Percentiles rank a stretch among this genome's conserved stretches.
Conservation (phyloP, 257 asterid genomes). For the Solanum pennellii region DNA sequence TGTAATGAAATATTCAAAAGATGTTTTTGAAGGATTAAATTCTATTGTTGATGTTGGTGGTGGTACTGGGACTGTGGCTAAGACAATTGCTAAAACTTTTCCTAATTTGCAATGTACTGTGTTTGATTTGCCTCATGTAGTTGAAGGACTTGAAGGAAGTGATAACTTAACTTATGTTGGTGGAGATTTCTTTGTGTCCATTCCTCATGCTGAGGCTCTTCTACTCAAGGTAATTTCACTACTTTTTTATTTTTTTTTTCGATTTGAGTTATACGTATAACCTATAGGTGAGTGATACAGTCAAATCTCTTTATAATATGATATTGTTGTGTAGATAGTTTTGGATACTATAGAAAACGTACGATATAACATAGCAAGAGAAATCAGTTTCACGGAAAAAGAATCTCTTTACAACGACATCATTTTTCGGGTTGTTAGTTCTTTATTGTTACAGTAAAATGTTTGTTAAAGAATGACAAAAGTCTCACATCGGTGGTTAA, state of each 20-base stretch:
- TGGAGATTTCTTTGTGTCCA: constrained; percentile 13
- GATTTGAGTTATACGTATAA: too few species aligned
- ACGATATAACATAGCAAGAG: background rate
- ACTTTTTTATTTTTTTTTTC: too few species aligned
- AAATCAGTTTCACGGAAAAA: background rate
- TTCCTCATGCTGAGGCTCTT: constrained; percentile 16
- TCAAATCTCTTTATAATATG: too few species aligned
- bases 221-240: constrained; percentile 6
- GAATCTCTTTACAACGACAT: background rate
- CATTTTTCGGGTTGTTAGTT: background rate
- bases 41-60: constrained; percentile 26
- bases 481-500: too few species aligned
- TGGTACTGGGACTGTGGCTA: constrained; percentile 22
- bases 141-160: constrained; percentile 3
- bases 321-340: too few species aligned
- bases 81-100: constrained; percentile 4
- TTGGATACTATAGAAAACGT: too few species aligned
- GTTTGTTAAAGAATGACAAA: too few species aligned
- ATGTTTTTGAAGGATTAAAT: constrained; percentile 11
- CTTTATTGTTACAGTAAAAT: too few species aligned
- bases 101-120: constrained; percentile 12
- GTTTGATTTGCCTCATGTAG: constrained; percentile 24
- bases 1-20: background rate
- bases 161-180: constrained; percentile 2
- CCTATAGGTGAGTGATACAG: too few species aligned